Evolutionary conservation across 176 grass and related monocot genomes (phyloP), one percentile per base, ranked within the genome.

Genomic region (Carex scoparia): DNA sequence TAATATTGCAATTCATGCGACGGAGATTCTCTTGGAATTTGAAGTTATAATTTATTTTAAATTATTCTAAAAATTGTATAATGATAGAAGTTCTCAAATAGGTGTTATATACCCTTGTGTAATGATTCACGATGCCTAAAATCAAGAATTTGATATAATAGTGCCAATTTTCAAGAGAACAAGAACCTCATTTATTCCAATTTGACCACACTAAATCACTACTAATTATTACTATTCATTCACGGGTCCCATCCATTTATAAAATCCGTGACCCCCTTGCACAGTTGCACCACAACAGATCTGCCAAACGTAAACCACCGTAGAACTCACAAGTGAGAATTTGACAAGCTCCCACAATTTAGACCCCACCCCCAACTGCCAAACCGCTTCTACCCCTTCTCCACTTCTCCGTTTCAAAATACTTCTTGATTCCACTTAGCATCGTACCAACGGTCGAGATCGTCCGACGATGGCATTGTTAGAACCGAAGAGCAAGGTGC

Each of bases 401-500:
- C 44, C 44, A 48, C 1, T 48, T 48, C 44, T 8, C 44, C 44
- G 44, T 48, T 46, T 46, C 44, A 46, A 46, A 46, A 59, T 16
- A 61, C 4, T 61, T 61, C 58, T 61, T 5, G 2, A 61, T 61
- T 61, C 58, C 18, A 61, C 58, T 61, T 7, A 16, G 15, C 58
- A 61, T 61, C 5, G 58, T n/a, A 61, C 59, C 59, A 61, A 61
- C 59, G 59, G 59, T 61, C 16, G 59, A 61, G 59, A 61, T 61
- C 18, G 7, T n/a, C 59, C 18, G 59, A 61, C 59, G 18, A 61
- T 61, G 59, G 59, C 59, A 61, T 61, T 18, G 14, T n/a, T 15
- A 5, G 5, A 61, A 15, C 4, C 4, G 59, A 84, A 84, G 64
- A 84, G 81, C 64, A 84, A 37, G 81, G 59, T 84, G 49, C 81